phyloP scores from a whole-genome alignment of 495 filamentous ascomycete species.

The Xanthoparmelia taractica region DNA sequence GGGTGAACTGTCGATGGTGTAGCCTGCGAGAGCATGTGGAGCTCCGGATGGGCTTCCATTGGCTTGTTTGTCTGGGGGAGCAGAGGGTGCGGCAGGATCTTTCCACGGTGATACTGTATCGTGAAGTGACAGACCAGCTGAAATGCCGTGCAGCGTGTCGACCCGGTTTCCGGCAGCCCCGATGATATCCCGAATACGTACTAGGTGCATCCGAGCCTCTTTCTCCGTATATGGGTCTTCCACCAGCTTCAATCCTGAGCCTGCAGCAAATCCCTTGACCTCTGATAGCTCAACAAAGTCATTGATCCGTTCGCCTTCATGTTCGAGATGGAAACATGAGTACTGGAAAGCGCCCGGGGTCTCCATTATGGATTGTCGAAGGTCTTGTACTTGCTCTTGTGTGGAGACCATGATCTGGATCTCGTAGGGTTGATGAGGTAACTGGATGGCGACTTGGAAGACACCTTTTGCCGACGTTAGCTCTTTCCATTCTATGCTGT shows the following conservation, averaged over 20 bases:
- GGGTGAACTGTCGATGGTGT: slow-evolving; percentile 64
- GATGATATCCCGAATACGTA: slow-evolving; percentile 84
- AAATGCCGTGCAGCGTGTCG: slow-evolving; percentile 79
- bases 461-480: slow-evolving; percentile 39
- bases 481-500: neutral
- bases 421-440: slow-evolving; percentile 72
- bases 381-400: slow-evolving; percentile 94
- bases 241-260: slow-evolving; percentile 70
- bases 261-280: slow-evolving; percentile 64
- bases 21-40: slow-evolving; percentile 50
- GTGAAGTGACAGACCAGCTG: slow-evolving; percentile 80
- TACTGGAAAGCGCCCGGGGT: slow-evolving; percentile 90
- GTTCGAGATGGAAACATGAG: slow-evolving; percentile 96
- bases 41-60: slow-evolving; percentile 11
- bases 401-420: slow-evolving; percentile 85
- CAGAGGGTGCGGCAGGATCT: slow-evolving; percentile 33
- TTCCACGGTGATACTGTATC: slow-evolving; percentile 57
- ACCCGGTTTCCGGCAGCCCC: slow-evolving; percentile 83
- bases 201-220: slow-evolving; percentile 89
- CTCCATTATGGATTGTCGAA: slow-evolving; percentile 94
- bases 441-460: slow-evolving; percentile 73
- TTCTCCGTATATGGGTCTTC: slow-evolving; percentile 99
- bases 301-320: slow-evolving; percentile 76
- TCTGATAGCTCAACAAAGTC: slow-evolving; percentile 93
- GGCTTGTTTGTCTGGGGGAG: slow-evolving; percentile 41